Evolutionary conservation across 495 filamentous ascomycete species (phyloP).

Genomic region (Xylaria palmicola): DNA sequence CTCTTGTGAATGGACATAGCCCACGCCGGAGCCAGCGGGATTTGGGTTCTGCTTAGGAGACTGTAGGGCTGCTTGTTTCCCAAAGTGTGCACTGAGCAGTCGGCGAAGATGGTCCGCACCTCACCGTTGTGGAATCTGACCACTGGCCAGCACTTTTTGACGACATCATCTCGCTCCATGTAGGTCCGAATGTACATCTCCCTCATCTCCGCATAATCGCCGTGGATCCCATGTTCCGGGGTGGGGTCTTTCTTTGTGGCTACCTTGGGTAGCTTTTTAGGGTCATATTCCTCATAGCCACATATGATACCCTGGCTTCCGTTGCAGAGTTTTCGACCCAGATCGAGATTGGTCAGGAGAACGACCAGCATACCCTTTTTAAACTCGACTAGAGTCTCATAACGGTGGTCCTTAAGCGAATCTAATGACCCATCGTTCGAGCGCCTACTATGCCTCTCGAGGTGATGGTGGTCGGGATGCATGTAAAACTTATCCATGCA

Average conservation of each 20-base stretch:
- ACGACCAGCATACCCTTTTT: conserved; percentile 91
- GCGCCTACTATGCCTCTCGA: conserved; percentile 58
- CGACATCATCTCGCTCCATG: conserved; percentile 17
- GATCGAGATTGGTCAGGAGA: conserved; percentile 89
- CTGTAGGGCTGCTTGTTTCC: conserved; percentile 50
- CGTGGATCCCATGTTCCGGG: conserved; percentile 14
- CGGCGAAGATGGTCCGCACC: conserved; percentile 42
- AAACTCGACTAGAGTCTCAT: conserved; percentile 54
- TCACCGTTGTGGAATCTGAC: conserved; percentile 63
- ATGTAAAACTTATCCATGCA: conserved; percentile 70
- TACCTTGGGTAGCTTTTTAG: conserved; percentile 53
- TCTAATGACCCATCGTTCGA: conserved; percentile 64
- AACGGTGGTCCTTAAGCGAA: conserved; percentile 55
- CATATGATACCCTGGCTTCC: conserved; percentile 82
- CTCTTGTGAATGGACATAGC: conserved; percentile 93
- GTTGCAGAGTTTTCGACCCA: conserved; percentile 71
- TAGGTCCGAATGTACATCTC: conserved; percentile 33
- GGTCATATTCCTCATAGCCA: conserved; percentile 67
- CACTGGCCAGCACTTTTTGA: conserved; percentile 61
- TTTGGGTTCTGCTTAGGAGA: conserved; percentile 73
- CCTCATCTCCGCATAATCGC: conserved; percentile 45
- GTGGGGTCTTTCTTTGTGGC: conserved; percentile 12
- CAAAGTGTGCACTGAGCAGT: conserved; percentile 47
- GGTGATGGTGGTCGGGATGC: conserved; percentile 51
- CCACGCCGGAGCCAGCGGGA: conserved; percentile 89